Percentiles rank a stretch among this genome's conserved stretches.
Evolutionary conservation across 768 basidiomycete genomes (phyloP).

Genomic region (Boletus subparvulus): DNA sequence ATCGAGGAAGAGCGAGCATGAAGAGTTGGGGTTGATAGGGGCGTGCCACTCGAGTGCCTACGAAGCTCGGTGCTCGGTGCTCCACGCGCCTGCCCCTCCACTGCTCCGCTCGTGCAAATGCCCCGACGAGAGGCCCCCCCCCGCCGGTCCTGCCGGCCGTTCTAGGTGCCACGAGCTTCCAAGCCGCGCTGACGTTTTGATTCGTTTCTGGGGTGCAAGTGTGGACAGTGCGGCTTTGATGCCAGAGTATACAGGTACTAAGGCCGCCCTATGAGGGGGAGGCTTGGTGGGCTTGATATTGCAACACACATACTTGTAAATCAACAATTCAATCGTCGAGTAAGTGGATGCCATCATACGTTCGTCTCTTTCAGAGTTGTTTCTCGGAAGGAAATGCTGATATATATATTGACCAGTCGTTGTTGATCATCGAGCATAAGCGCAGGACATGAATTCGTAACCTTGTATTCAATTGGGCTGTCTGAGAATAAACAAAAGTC

Average conservation of each 20-base stretch:
- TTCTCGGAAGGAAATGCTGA: neutral
- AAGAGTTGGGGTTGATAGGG: too few species aligned
- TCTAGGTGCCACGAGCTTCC: too few species aligned
- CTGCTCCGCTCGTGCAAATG: too few species aligned
- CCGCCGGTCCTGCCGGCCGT: too few species aligned
- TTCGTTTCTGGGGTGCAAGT: slow-evolving; percentile 19
- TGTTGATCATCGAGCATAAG: slow-evolving; percentile 30
- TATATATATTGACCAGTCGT: neutral
- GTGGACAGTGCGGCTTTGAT: too few species aligned
- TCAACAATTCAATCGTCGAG: slow-evolving; percentile 32
- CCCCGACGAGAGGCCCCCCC: too few species aligned
- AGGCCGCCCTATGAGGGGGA: slow-evolving; percentile 31
- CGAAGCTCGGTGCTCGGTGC: too few species aligned
- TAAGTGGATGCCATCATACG: slow-evolving; percentile 38
- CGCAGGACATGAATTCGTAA: slow-evolving; percentile 19
- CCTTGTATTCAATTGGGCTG: neutral
- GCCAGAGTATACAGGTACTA: too few species aligned
- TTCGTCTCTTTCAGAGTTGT: slow-evolving; percentile 13
- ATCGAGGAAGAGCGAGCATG: too few species aligned
- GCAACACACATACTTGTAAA: slow-evolving; percentile 36
- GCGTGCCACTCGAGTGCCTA: too few species aligned
- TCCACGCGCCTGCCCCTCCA: too few species aligned
- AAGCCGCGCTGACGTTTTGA: slow-evolving; percentile 25
- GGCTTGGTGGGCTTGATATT: slow-evolving; percentile 36
- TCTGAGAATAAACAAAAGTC: neutral